A percentile compares a stretch with the other conserved stretches of the same genome.
Conservation (phyloP, 2,329 filamentous ascomycete genomes). For the Pseudonectria buxi region DNA sequence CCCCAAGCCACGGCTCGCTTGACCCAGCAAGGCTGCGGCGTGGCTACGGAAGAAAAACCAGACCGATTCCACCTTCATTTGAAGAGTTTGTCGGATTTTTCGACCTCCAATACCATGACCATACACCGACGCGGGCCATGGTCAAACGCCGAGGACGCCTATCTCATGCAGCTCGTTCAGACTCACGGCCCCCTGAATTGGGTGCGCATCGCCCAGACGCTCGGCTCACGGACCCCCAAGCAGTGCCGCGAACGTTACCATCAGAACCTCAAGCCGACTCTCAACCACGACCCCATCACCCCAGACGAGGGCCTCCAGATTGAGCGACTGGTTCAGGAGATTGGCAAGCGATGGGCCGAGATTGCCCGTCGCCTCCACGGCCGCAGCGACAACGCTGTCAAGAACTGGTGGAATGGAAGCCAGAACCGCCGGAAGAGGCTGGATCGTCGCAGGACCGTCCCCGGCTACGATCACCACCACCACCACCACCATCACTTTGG, state of each 20-base stretch:
- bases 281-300: slow-evolving; percentile 69
- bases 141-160: slow-evolving; percentile 69
- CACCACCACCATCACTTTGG: slow-evolving; percentile 8
- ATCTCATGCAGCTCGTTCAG: slow-evolving; percentile 63
- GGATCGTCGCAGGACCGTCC: slow-evolving; percentile 30
- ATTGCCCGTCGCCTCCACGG: slow-evolving; percentile 77
- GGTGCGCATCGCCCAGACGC: slow-evolving; percentile 74
- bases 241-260: slow-evolving; percentile 93
- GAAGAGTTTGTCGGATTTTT: no score
- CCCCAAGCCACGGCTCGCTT: no score
- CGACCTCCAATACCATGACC: slow-evolving; percentile 8
- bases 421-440: slow-evolving; percentile 69
- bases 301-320: slow-evolving; percentile 66
- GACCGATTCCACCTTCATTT: no score
- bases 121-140: slow-evolving; percentile 62
- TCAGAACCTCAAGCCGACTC: slow-evolving; percentile 76
- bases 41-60: no score
- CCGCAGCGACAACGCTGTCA: slow-evolving; percentile 89
- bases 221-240: slow-evolving; percentile 77
- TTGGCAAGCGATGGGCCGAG: slow-evolving; percentile 88
- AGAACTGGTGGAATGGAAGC: slow-evolving; percentile 97
- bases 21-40: no score
- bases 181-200: slow-evolving; percentile 76
- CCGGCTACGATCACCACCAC: slow-evolving; percentile 17
- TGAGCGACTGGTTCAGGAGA: slow-evolving; percentile 65